phyloP scores from a whole-genome alignment of 2,329 filamentous ascomycete genomes.

The Drechslerella coelobrocha region DNA sequence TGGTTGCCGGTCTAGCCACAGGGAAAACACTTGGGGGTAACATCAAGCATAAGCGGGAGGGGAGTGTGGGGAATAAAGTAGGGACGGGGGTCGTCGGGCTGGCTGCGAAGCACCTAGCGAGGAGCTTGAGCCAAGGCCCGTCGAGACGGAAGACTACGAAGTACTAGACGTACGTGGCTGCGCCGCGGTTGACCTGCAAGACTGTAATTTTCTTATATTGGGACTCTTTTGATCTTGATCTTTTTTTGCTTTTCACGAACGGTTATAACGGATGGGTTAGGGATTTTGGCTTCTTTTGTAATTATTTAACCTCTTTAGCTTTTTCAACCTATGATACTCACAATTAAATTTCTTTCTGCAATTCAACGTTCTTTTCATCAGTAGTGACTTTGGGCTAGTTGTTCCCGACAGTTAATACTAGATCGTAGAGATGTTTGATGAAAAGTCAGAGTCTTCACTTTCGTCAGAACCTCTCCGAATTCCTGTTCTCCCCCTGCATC shows the following conservation, averaged over 20 bases:
- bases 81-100: slow-evolving; percentile 29
- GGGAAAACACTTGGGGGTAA: slow-evolving; percentile 31
- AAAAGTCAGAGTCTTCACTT: not conserved
- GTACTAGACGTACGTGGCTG: slow-evolving; percentile 24
- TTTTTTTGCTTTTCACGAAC: too few relatives aligned
- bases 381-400: too few relatives aligned
- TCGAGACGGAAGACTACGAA: slow-evolving; percentile 32
- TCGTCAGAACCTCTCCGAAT: too few relatives aligned
- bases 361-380: too few relatives aligned
- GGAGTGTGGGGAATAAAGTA: slow-evolving; percentile 22
- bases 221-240: not conserved
- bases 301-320: too few relatives aligned
- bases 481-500: not conserved
- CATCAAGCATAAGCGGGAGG: slow-evolving; percentile 31
- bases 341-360: too few relatives aligned
- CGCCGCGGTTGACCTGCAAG: too few relatives aligned
- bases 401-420: too few relatives aligned
- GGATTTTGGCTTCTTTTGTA: too few relatives aligned
- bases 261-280: slow-evolving; percentile 3
- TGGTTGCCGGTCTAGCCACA: slow-evolving; percentile 29
- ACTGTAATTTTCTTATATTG: too few relatives aligned
- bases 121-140: slow-evolving; percentile 38
- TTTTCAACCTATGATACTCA: not conserved
- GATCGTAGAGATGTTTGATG: not conserved
- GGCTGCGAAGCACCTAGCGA: slow-evolving; percentile 32